A percentile compares a stretch with the other conserved stretches of the same genome.
phyloP scores from a whole-genome alignment of 2,329 filamentous ascomycete genomes.

The Penicillium sp. region DNA sequence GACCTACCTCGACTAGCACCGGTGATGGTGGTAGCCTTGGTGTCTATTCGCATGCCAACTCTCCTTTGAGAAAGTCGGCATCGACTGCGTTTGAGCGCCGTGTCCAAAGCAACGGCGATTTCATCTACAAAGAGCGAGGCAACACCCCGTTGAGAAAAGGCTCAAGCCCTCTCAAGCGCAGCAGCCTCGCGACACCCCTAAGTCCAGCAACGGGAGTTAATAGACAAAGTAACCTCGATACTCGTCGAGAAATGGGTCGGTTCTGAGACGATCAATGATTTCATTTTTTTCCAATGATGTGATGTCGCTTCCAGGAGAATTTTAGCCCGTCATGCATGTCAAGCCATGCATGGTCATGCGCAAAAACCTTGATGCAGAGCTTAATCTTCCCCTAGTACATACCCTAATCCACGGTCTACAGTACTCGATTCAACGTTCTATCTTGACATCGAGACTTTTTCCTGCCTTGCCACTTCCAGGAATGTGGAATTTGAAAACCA shows the following conservation, averaged over 20 bases:
- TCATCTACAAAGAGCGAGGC: slow-evolving; percentile 33
- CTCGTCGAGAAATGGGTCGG: slow-evolving; percentile 29
- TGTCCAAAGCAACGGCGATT: slow-evolving; percentile 38
- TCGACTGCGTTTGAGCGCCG: slow-evolving; percentile 51
- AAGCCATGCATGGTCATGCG: background rate
- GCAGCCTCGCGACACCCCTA: slow-evolving; percentile 36
- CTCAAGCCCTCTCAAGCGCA: slow-evolving; percentile 42
- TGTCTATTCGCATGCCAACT: slow-evolving; percentile 71
- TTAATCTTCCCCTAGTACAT: slow-evolving; percentile 6
- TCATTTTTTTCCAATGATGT: slow-evolving; percentile 1
- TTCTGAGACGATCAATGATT: slow-evolving; percentile 22
- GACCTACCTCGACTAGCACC: slow-evolving; percentile 38
- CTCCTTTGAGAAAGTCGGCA: slow-evolving; percentile 73
- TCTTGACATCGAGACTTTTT: slow-evolving; percentile 3
- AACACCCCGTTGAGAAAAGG: slow-evolving; percentile 37
- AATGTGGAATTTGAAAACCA: slow-evolving; percentile 10
- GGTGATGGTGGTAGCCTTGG: slow-evolving; percentile 74
- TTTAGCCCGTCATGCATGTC: slow-evolving; percentile 2
- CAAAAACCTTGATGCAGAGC: slow-evolving; percentile 1
- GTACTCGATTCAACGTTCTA: slow-evolving; percentile 1
- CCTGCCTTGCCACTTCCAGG: slow-evolving; percentile 10
- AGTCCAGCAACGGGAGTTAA: slow-evolving; percentile 31
- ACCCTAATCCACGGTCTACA: slow-evolving; percentile 1
- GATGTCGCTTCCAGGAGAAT: slow-evolving; percentile 1
- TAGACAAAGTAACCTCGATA: slow-evolving; percentile 30